phyloP scores from a whole-genome alignment of 306 rosid species.

The Urtica urens region DNA sequence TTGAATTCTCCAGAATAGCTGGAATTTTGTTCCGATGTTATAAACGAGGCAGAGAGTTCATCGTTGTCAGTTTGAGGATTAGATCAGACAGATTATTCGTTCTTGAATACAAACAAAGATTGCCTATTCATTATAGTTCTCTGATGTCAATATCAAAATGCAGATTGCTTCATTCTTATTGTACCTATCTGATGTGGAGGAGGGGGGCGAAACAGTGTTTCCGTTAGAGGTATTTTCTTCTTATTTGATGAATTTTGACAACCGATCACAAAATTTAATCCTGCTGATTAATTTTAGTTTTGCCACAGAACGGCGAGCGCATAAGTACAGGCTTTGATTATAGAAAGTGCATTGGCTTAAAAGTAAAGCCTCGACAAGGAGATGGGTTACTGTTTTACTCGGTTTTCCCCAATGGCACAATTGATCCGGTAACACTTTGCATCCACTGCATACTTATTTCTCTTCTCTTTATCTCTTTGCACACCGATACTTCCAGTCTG shows the following conservation, averaged over 20 bases:
- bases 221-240: slow-evolving; percentile 45
- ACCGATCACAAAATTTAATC: background rate
- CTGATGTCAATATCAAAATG: slow-evolving; percentile 5
- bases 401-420: slow-evolving; percentile 39
- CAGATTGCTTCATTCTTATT: slow-evolving; percentile 62
- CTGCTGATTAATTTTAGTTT: background rate
- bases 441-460: no score
- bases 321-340: slow-evolving; percentile 28
- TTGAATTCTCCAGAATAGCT: no score
- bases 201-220: slow-evolving; percentile 66
- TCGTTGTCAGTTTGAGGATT: no score
- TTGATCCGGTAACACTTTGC: slow-evolving; percentile 54
- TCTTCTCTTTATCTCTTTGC: no score
- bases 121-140: no score
- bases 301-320: slow-evolving; percentile 37
- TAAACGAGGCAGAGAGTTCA: no score
- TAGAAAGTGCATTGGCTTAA: slow-evolving; percentile 47
- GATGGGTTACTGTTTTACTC: slow-evolving; percentile 63
- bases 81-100: no score
- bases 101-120: no score
- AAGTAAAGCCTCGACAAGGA: slow-evolving; percentile 49
- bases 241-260: background rate
- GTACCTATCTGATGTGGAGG: slow-evolving; percentile 51
- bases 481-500: no score
- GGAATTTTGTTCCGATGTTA: no score